Conservation (phyloP, 192 early-diverging fungal species). For the Gigaspora rosea region DNA sequence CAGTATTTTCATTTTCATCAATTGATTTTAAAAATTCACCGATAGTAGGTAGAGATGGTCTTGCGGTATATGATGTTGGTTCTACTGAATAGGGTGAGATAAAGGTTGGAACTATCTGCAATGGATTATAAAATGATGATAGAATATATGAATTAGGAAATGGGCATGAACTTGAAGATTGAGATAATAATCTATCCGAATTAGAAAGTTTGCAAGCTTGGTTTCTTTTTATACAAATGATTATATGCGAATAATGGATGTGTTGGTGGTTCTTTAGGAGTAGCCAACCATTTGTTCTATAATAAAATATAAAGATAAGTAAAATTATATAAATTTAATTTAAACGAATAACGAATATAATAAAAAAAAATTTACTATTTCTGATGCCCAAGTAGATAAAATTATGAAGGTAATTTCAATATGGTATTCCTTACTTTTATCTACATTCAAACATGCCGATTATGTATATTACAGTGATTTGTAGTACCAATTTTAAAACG, state of each 20-base stretch:
- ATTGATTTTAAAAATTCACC: background rate
- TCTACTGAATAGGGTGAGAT: no score
- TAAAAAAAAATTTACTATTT: background rate
- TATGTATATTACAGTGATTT: background rate
- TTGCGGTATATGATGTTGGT: background rate
- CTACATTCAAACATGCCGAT: background rate
- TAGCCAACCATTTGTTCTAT: background rate
- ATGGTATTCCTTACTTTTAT: background rate
- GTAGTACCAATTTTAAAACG: background rate
- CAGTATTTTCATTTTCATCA: background rate
- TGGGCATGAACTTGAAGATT: no score
- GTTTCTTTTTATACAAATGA: background rate
- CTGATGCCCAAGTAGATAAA: background rate
- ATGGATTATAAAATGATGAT: no score
- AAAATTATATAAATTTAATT: background rate
- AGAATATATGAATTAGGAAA: no score
- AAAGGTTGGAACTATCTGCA: no score
- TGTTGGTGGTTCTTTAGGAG: background rate
- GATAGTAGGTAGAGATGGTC: background rate
- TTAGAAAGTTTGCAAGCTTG: background rate
- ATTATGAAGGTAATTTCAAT: background rate
- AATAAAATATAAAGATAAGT: background rate
- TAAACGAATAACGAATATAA: background rate
- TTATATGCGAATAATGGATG: background rate
- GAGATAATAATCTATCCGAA: no score